Percentiles rank a stretch among this genome's conserved stretches.
Conservation (phyloP, 179 eudicot genomes). For the Dionaea muscipula region DNA sequence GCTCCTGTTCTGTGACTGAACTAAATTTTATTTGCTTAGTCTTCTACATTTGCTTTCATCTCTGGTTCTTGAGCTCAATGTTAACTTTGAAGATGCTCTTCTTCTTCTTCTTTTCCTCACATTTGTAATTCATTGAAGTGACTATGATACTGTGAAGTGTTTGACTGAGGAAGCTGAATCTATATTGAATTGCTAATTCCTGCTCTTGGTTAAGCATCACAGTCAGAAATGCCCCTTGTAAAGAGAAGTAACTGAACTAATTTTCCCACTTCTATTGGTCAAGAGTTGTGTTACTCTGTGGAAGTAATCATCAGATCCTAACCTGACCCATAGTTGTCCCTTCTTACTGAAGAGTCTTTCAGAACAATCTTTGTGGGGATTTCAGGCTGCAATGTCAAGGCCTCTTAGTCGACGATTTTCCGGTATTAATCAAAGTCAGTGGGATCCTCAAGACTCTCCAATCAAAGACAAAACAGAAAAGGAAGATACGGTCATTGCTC, state of each 20-base stretch:
- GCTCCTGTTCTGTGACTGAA: conserved; percentile 2
- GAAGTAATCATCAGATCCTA: no score
- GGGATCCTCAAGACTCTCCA: conserved; percentile 54
- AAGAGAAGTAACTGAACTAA: no score
- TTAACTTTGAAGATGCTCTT: not conserved
- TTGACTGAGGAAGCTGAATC: no score
- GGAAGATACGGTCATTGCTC: conserved; percentile 44
- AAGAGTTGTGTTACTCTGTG: no score
- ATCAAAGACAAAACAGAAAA: conserved; percentile 66
- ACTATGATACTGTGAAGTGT: no score
- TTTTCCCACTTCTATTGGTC: no score
- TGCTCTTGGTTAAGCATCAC: no score
- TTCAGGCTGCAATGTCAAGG: conserved; percentile 56
- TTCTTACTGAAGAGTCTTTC: not conserved
- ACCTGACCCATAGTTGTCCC: not conserved
- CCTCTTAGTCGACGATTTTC: conserved; percentile 73
- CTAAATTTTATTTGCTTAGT: not conserved
- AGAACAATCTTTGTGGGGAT: not conserved
- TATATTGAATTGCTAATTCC: no score
- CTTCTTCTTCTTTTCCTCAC: no score
- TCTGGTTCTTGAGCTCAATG: not conserved
- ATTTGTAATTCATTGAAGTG: no score
- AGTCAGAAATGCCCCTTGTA: no score
- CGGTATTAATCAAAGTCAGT: conserved; percentile 39
- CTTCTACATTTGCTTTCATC: not conserved